Evolutionary conservation across 2,329 filamentous ascomycete genomes (phyloP).

Genomic region (Talaromyces piceae): DNA sequence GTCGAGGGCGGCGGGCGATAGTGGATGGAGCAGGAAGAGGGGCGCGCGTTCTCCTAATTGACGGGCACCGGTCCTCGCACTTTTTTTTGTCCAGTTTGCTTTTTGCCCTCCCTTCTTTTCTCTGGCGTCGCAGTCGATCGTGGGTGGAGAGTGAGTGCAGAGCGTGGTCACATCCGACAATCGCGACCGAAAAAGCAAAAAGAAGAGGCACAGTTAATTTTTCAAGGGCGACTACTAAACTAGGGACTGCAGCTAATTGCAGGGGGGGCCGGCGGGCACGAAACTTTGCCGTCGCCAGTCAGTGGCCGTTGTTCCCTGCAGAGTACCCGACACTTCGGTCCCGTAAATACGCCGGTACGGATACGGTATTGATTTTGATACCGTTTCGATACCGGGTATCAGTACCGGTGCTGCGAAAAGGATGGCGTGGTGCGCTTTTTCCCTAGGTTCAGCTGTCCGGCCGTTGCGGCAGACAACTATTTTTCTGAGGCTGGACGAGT

Average conservation of each 20-base stretch:
- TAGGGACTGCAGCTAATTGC: background rate
- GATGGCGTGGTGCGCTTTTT: background rate
- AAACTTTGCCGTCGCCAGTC: background rate
- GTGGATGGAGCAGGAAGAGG: background rate
- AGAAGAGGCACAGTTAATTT: too few relatives aligned
- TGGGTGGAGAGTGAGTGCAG: background rate
- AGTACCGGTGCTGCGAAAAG: background rate
- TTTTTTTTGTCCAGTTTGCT: too few relatives aligned
- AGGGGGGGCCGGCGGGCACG: background rate
- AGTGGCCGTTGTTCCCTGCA: background rate
- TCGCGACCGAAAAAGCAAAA: background rate
- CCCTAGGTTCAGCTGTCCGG: background rate
- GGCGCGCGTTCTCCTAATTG: background rate
- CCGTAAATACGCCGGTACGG: conserved; percentile 9
- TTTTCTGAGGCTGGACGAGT: too few relatives aligned
- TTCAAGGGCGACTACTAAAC: too few relatives aligned
- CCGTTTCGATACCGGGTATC: too few relatives aligned
- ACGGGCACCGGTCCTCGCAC: too few relatives aligned
- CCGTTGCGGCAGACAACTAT: too few relatives aligned
- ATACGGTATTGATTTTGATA: background rate
- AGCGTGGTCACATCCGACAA: background rate
- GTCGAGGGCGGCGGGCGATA: background rate
- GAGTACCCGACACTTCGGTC: conserved; percentile 11
- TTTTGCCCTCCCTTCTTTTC: too few relatives aligned
- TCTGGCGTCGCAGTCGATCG: background rate